A percentile compares a stretch with the other conserved stretches of the same genome.
These are phyloP conservation scores for Cryptococcus sp. DNA, from an alignment of 1,284 basidiomycete species.

Conservation along the genomic window DNA sequence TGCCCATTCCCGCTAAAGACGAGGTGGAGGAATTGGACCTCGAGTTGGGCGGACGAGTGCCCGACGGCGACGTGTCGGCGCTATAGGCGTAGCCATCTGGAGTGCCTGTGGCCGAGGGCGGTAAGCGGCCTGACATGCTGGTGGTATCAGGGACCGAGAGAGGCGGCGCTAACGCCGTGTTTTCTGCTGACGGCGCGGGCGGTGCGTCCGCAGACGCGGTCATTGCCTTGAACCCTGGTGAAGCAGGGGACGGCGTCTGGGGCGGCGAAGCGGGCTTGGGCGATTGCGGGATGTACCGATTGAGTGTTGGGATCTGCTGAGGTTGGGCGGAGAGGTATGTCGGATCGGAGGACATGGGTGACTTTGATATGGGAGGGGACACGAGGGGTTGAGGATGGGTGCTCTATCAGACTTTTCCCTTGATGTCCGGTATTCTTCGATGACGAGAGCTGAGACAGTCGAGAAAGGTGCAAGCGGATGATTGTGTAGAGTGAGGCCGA, in stretches of 20 bases:
- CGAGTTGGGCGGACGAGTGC: neutral
- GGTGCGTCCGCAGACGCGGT: neutral
- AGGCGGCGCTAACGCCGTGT: neutral
- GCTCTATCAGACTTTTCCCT: too few species aligned
- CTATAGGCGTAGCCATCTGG: neutral
- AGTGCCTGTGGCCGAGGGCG: neutral
- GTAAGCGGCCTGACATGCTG: neutral
- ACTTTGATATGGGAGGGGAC: neutral
- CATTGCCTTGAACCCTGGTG: slow-evolving; percentile 2
- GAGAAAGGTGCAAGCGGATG: too few species aligned
- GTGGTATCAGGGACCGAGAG: neutral
- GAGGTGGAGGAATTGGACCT: neutral
- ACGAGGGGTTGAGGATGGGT: too few species aligned
- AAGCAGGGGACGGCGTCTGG: slow-evolving; percentile 19
- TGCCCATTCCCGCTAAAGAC: slow-evolving; percentile 25
- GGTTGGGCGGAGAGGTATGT: slow-evolving; percentile 9
- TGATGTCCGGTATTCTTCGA: neutral
- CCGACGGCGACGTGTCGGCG: neutral
- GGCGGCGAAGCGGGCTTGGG: slow-evolving; percentile 19
- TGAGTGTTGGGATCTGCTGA: neutral
- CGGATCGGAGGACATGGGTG: slow-evolving; percentile 3
- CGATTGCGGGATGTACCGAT: slow-evolving; percentile 20
- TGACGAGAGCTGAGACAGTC: neutral
- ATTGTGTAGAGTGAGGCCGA: too few species aligned
- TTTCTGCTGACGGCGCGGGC: neutral